phyloP scores from a whole-genome alignment of 805 yeast genomes.

The Wickerhamomyces queroliae region DNA sequence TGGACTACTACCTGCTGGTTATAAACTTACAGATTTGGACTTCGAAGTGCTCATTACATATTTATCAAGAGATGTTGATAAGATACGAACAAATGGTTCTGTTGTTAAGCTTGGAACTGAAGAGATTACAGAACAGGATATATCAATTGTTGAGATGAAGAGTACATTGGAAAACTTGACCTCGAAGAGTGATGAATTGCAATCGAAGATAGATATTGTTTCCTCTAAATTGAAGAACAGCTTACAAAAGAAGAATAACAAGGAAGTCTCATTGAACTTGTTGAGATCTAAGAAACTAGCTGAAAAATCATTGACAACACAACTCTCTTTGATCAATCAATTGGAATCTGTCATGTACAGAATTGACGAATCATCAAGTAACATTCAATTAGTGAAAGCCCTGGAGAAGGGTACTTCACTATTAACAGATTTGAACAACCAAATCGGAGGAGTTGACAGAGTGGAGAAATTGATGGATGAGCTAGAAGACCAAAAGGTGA shows the following conservation, averaged over 20 bases:
- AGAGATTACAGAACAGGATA: conserved; percentile 28
- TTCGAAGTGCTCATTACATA: conserved; percentile 15
- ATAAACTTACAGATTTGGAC: conserved; percentile 12
- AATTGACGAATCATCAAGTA: conserved; percentile 38
- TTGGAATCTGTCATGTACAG: conserved; percentile 31
- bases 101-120: conserved; percentile 14
- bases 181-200: conserved; percentile 18
- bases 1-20: conserved; percentile 4
- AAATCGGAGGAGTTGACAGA: conserved; percentile 37
- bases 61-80: conserved; percentile 15
- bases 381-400: conserved; percentile 31
- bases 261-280: conserved; percentile 25
- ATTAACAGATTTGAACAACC: conserved; percentile 31
- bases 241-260: conserved; percentile 18
- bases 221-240: conserved; percentile 12
- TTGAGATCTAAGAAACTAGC: conserved; percentile 30
- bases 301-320: conserved; percentile 26
- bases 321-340: conserved; percentile 29
- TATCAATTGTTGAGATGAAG: conserved; percentile 27
- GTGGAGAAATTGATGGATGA: conserved; percentile 36
- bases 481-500: conserved; percentile 30
- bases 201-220: conserved; percentile 13
- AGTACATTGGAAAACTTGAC: conserved; percentile 16
- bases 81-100: conserved; percentile 12
- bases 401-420: conserved; percentile 30